Evolutionary conservation across 257 asterid species (phyloP).

Genomic region (Ilex aquifolium): DNA sequence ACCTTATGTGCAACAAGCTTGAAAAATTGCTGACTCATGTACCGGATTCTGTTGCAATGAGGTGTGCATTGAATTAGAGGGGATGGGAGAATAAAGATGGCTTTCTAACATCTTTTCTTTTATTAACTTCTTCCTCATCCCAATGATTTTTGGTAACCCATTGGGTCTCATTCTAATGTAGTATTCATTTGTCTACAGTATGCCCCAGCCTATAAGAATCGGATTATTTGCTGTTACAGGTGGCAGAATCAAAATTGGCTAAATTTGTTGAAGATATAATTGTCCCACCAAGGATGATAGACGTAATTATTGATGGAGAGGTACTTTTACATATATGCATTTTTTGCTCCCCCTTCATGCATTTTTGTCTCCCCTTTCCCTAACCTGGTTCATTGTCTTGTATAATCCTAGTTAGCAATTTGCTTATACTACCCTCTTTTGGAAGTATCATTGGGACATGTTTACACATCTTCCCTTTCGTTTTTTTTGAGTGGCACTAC

Average conservation of each 20-base stretch:
- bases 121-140: too few relatives aligned
- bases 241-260: slow-evolving; percentile 90
- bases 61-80: too few relatives aligned
- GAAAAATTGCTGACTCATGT: too few relatives aligned
- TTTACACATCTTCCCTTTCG: too few relatives aligned
- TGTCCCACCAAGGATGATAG: slow-evolving; percentile 97
- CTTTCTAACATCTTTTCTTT: too few relatives aligned
- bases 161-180: background rate
- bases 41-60: too few relatives aligned
- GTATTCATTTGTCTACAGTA: slow-evolving; percentile 8
- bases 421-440: too few relatives aligned
- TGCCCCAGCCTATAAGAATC: background rate
- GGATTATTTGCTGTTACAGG: slow-evolving; percentile 39
- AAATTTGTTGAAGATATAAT: slow-evolving; percentile 94
- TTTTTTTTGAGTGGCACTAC: too few relatives aligned
- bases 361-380: background rate
- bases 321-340: slow-evolving; percentile 28
- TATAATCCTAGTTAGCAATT: background rate
- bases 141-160: too few relatives aligned
- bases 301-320: slow-evolving; percentile 93
- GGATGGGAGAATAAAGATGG: too few relatives aligned
- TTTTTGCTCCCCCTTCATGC: slow-evolving; percentile 10
- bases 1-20: too few relatives aligned
- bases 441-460: too few relatives aligned
- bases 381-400: slow-evolving; percentile 11